Percentiles rank a stretch among this genome's conserved stretches.
phyloP scores from a whole-genome alignment of 108 stramenopile species.

The Skeletonema costatum region DNA sequence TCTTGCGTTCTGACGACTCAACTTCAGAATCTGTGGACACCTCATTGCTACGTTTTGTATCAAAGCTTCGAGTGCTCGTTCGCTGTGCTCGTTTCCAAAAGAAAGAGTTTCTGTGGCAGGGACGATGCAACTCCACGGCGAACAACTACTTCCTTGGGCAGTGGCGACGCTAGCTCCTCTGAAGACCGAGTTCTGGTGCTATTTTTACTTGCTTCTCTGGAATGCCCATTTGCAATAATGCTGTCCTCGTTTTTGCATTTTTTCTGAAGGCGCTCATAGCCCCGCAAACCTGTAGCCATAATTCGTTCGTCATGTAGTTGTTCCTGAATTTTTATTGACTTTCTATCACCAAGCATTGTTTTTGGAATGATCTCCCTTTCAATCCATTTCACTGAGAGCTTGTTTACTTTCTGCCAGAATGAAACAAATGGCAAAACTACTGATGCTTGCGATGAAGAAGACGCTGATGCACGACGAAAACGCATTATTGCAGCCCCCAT shows the following conservation, averaged over 20 bases:
- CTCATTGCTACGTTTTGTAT: background rate
- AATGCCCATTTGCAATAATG: background rate
- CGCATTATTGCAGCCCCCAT: slow-evolving; percentile 46
- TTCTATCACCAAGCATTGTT: slow-evolving; percentile 40
- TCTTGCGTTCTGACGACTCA: background rate
- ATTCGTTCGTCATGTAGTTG: slow-evolving; percentile 43
- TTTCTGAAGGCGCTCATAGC: slow-evolving; percentile 22
- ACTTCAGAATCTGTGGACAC: background rate
- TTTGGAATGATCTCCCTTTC: slow-evolving; percentile 40
- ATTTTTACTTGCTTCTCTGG: slow-evolving; percentile 6
- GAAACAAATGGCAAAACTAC: slow-evolving; percentile 36
- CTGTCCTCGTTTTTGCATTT: background rate
- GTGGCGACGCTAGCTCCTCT: background rate
- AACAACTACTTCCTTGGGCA: background rate
- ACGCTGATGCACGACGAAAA: slow-evolving; percentile 42
- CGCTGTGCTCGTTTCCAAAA: slow-evolving; percentile 12
- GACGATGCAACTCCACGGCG: background rate
- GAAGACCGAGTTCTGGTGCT: background rate
- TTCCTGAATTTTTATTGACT: slow-evolving; percentile 26
- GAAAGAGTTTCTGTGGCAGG: background rate
- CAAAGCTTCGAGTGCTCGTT: background rate
- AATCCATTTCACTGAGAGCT: slow-evolving; percentile 13
- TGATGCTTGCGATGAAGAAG: slow-evolving; percentile 30
- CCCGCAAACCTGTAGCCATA: slow-evolving; percentile 36
- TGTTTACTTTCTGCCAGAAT: slow-evolving; percentile 45